These are phyloP conservation scores for Spiraea crenata DNA, from an alignment of 331 rosid species.

Conservation along the genomic window DNA sequence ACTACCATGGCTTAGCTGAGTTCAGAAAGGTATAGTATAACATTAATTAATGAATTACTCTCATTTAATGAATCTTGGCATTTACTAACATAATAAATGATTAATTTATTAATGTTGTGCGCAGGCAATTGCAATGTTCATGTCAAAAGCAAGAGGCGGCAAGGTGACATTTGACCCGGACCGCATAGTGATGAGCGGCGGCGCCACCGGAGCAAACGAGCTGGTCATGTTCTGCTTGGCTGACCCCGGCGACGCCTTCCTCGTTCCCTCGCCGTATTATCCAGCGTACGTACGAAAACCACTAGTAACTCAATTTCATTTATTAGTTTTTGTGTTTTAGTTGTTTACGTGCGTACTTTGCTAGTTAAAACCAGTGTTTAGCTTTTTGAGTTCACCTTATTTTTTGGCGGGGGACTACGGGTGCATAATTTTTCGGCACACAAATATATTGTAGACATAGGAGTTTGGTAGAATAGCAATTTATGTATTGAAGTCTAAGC, in stretches of 20 bases:
- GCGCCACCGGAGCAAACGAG: conserved; percentile 97
- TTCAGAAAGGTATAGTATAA: conserved; percentile 51
- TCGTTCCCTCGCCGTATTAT: conserved; percentile 85
- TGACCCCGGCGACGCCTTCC: conserved; percentile 82
- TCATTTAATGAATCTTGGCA: not conserved
- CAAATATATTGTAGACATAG: not conserved
- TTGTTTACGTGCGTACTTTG: not conserved
- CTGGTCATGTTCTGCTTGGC: conserved; percentile 79
- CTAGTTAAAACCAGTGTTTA: too few relatives aligned
- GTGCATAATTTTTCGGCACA: not conserved
- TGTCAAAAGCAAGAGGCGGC: conserved; percentile 82
- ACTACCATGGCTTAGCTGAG: conserved; percentile 77
- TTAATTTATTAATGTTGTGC: not conserved
- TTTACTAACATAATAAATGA: not conserved
- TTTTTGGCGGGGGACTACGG: not conserved
- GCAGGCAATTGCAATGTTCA: conserved; percentile 78
- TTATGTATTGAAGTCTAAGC: not conserved
- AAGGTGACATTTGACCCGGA: conserved; percentile 63
- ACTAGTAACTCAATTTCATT: not conserved
- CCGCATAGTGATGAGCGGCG: conserved; percentile 86
- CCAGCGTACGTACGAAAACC: conserved; percentile 56
- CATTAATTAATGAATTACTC: not conserved
- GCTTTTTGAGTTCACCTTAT: not conserved
- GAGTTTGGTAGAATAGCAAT: not conserved
- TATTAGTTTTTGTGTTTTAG: not conserved